Percentiles rank a stretch among this genome's conserved stretches.
Evolutionary conservation across 176 grass and related monocot genomes (phyloP).

Genomic region (Juncus effusus): DNA sequence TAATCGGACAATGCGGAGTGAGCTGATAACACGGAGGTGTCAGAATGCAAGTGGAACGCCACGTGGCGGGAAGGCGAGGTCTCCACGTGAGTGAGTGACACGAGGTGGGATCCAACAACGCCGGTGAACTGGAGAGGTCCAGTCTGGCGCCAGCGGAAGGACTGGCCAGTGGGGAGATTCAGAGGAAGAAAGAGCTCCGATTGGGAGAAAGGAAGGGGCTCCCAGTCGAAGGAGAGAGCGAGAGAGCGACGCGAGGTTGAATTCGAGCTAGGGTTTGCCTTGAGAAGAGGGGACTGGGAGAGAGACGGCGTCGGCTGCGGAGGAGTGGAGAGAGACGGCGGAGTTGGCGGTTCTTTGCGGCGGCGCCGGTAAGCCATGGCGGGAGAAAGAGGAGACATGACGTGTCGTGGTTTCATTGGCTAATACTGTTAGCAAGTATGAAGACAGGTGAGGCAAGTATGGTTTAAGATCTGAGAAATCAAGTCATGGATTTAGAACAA

Average conservation of each 20-base stretch:
- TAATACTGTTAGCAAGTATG: background rate
- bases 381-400: conserved; percentile 22
- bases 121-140: conserved; percentile 56
- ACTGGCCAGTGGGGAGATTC: conserved; percentile 72
- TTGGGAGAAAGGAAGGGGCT: conserved; percentile 45
- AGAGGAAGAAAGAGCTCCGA: conserved; percentile 68
- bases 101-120: conserved; percentile 64
- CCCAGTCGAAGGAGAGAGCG: conserved; percentile 40
- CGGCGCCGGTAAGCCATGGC: conserved; percentile 24
- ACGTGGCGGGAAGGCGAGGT: conserved; percentile 63
- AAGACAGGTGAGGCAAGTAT: background rate
- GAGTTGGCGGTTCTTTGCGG: conserved; percentile 30
- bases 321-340: background rate
- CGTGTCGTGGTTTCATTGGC: conserved; percentile 19
- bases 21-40: conserved; percentile 19
- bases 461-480: background rate
- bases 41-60: background rate
- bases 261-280: conserved; percentile 10
- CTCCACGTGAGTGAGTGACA: conserved; percentile 68
- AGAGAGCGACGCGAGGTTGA: conserved; percentile 45
- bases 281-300: conserved; percentile 5
- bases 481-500: too few relatives aligned
- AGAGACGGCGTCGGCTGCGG: conserved; percentile 7
- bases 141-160: conserved; percentile 84
- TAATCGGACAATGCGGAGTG: conserved; percentile 54